A percentile compares a stretch with the other conserved stretches of the same genome.
These are phyloP conservation scores for Erysimum cheiri DNA, from an alignment of 441 rosid genomes.

Conservation along the genomic window DNA sequence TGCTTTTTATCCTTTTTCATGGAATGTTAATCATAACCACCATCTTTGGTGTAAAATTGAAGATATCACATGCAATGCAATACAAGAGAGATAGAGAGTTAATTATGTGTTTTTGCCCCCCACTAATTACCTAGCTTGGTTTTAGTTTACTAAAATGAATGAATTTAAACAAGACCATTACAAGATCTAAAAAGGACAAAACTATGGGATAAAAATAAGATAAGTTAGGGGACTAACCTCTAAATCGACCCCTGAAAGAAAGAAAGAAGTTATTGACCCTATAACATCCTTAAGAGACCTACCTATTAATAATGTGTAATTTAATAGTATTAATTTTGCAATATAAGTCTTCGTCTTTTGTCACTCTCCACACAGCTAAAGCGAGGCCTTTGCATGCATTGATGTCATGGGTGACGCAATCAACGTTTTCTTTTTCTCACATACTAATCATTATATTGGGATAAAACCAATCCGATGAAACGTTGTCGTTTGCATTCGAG, in stretches of 20 bases:
- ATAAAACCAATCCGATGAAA: neutral
- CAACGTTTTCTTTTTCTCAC: slow-evolving; percentile 41
- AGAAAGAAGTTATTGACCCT: slow-evolving; percentile 44
- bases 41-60: neutral
- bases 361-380: slow-evolving; percentile 42
- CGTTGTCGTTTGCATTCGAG: neutral
- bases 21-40: slow-evolving; percentile 33
- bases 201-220: slow-evolving; percentile 1
- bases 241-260: slow-evolving; percentile 42
- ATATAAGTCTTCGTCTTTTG: slow-evolving; percentile 33
- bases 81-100: neutral
- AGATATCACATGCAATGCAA: slow-evolving; percentile 36
- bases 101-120: neutral
- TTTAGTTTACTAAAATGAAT: too few relatives aligned
- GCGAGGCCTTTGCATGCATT: slow-evolving; percentile 35
- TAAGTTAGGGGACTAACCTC: slow-evolving; percentile 25
- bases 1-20: neutral
- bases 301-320: slow-evolving; percentile 12
- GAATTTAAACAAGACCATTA: neutral
- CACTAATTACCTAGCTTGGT: neutral
- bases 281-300: slow-evolving; percentile 45
- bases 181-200: slow-evolving; percentile 32
- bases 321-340: neutral
- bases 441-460: neutral
- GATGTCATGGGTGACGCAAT: slow-evolving; percentile 42